phyloP scores from a whole-genome alignment of 2,329 filamentous ascomycete species.

The Emergomyces pasteurianus region DNA sequence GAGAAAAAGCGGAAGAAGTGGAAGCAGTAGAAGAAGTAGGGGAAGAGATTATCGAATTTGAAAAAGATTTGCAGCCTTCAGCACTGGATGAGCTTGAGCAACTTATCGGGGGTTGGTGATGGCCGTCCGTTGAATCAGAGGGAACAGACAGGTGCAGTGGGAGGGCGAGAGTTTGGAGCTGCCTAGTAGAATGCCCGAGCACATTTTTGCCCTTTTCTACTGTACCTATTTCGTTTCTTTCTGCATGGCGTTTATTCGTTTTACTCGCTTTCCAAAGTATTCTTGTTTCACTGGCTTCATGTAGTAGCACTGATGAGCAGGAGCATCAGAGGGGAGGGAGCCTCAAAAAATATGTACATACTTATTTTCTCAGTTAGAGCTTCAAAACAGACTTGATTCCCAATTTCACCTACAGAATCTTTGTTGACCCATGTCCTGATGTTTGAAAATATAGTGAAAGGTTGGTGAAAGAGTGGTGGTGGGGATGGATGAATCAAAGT shows the following conservation, averaged over 20 bases:
- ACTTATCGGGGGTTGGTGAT: slow-evolving; percentile 5
- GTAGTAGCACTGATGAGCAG: no score
- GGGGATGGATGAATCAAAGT: not conserved
- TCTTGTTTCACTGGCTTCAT: not conserved
- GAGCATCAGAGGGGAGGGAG: not conserved
- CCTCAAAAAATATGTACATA: not conserved
- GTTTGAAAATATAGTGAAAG: no score
- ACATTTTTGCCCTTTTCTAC: not conserved
- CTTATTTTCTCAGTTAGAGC: not conserved
- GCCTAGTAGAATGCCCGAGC: not conserved
- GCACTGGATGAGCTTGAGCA: slow-evolving; percentile 7
- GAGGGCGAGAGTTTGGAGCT: no score
- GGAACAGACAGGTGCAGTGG: no score
- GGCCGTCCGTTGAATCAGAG: not conserved
- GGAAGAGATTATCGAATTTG: slow-evolving; percentile 3
- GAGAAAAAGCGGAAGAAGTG: not conserved
- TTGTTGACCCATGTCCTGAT: not conserved
- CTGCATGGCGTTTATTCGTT: not conserved
- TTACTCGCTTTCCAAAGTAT: not conserved
- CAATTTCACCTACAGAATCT: not conserved
- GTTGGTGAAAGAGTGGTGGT: not conserved
- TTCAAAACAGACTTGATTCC: not conserved
- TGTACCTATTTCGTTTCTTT: not conserved
- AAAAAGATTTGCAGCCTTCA: slow-evolving; percentile 6
- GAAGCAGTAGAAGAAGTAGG: not conserved